Evolutionary conservation across 2,329 filamentous ascomycete genomes (phyloP).

Genomic region (Aureobasidium subglaciale): DNA sequence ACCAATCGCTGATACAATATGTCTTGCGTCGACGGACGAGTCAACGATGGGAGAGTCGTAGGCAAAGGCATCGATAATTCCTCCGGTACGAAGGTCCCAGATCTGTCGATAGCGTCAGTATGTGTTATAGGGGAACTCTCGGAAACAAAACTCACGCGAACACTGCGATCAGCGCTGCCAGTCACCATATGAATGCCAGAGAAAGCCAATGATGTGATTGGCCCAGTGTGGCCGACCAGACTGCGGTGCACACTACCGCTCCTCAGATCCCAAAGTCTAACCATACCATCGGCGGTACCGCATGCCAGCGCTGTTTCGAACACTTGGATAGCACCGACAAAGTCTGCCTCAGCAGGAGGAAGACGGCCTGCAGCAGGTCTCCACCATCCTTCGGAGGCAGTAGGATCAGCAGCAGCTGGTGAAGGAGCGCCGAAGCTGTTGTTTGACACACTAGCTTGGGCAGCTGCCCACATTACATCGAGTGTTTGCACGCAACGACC

Average conservation of each 20-base stretch:
- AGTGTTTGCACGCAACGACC: slow-evolving; percentile 96
- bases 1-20: slow-evolving; percentile 83
- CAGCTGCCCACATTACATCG: slow-evolving; percentile 96
- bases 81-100: slow-evolving; percentile 94
- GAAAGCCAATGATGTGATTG: slow-evolving; percentile 91
- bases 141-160: slow-evolving; percentile 63
- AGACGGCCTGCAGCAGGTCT: slow-evolving; percentile 52
- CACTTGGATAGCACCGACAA: slow-evolving; percentile 88
- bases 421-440: slow-evolving; percentile 27
- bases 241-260: slow-evolving; percentile 96
- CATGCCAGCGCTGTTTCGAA: slow-evolving; percentile 94
- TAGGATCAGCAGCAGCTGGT: not conserved
- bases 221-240: slow-evolving; percentile 88
- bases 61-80: slow-evolving; percentile 91
- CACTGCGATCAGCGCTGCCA: slow-evolving; percentile 83
- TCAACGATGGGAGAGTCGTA: slow-evolving; percentile 87
- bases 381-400: slow-evolving; percentile 50
- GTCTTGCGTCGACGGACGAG: slow-evolving; percentile 93
- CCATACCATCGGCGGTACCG: slow-evolving; percentile 95
- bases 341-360: slow-evolving; percentile 69
- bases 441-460: slow-evolving; percentile 66
- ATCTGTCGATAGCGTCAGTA: slow-evolving; percentile 54
- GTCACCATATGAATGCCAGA: slow-evolving; percentile 94
- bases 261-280: slow-evolving; percentile 89
- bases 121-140: not conserved